Evolutionary conservation across 2,329 filamentous ascomycete species (phyloP), one percentile per base, ranked within the genome.

Genomic region (Fonsecaea monophora): DNA sequence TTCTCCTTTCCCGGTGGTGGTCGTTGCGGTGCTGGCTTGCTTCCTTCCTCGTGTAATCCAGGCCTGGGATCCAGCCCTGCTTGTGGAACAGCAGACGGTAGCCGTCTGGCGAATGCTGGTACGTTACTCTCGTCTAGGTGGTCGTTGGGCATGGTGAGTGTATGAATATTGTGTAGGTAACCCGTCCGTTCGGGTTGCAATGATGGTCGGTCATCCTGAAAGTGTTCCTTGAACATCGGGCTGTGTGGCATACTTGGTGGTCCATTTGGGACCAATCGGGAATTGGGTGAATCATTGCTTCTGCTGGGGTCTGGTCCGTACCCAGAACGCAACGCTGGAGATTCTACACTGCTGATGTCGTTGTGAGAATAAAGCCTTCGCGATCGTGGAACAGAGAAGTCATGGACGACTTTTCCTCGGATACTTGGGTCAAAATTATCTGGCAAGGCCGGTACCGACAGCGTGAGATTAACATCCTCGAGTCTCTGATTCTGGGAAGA

Each of bases 391-490:
- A 84, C 85, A 57, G 86, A 88, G 74, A 89, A 90, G 72, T 90
- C 87, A 77, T 90, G 87, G 0, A 89, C 82, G 25, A 87, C 83
- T 57, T 85, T 87, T 18, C 87, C 87, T 60, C 85, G 83, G 66
- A 89, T 89, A 61, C 86, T 82, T 12, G 87, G 86, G 71, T 89
- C 86, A 72, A 87, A 89, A 71, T 88, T 84, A 65, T 87, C 86
- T 2, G 86, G 85, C 61, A 86, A 81, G 1, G 84, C 81, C 60
- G 82, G 80, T 18, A 84, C 78, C 53, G 77, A 75, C 12, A 83
- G 73, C 59, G 80, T 84, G 37, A 84, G 80, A 6, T 82, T 82
- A 18, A 81, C 77, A 53, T 87, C 84, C 37, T 87, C 85, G 12
- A 81, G 76, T 32, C 82, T 81, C 37, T 81, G 81, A 30, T 70